Conservation (phyloP, 257 asterid genomes). For the Solanum neorickii region DNA sequence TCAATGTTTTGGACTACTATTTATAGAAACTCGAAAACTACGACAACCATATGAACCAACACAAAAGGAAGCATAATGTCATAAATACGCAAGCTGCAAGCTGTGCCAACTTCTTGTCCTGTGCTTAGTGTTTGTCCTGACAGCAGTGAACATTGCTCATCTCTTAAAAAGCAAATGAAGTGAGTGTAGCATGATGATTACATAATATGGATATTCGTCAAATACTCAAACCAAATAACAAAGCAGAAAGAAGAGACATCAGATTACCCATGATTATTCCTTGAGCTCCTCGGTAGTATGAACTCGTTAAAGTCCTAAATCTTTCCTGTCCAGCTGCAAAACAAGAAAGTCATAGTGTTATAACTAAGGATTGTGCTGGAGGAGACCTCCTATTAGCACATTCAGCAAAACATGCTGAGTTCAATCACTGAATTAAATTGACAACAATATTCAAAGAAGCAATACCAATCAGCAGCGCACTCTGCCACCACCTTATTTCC, state of each 20-base stretch:
- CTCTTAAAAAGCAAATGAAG: not conserved
- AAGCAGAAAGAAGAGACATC: not conserved
- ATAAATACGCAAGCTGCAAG: not conserved
- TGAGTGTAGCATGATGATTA: not conserved
- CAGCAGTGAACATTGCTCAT: not conserved
- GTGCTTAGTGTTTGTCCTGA: not conserved
- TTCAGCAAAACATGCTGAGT: not conserved
- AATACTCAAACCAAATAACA: not conserved
- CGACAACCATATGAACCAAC: not conserved
- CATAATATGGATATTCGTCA: not conserved
- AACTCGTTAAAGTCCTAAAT: conserved; percentile 62
- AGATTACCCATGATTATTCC: conserved; percentile 55
- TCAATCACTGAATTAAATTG: not conserved
- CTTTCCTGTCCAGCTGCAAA: conserved; percentile 71
- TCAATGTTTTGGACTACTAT: not conserved
- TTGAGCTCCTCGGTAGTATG: conserved; percentile 72
- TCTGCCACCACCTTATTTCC: not conserved
- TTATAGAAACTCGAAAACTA: not conserved
- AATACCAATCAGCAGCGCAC: not conserved
- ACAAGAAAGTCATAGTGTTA: not conserved
- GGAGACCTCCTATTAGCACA: not conserved
- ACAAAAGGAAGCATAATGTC: not conserved
- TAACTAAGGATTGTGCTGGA: not conserved
- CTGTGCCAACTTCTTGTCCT: not conserved
- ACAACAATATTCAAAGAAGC: not conserved